Conservation (phyloP, 257 asterid species). For the Lycium ferocissimum region DNA sequence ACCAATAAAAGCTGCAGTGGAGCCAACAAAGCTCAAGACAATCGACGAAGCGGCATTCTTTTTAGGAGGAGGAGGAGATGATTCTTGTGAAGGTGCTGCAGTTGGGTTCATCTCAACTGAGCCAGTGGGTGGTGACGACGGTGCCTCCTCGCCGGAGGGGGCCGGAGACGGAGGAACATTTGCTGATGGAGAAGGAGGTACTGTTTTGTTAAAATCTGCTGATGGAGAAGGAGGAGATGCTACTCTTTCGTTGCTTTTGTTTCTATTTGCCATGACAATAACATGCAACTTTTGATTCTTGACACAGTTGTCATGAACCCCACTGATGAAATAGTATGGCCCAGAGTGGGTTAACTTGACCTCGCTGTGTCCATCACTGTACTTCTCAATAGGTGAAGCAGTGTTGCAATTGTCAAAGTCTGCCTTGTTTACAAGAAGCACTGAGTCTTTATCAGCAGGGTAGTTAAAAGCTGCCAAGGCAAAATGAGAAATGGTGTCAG, state of each 20-base stretch:
- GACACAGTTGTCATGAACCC: constrained; percentile 65
- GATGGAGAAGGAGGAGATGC: constrained; percentile 38
- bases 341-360: constrained; percentile 62
- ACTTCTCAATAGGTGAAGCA: constrained; percentile 50
- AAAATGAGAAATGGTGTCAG: neutral
- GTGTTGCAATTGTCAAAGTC: constrained; percentile 65
- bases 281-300: constrained; percentile 67
- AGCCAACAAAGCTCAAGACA: constrained; percentile 41
- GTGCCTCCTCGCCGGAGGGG: constrained; percentile 42
- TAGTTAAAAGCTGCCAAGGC: constrained; percentile 69
- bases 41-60: constrained; percentile 50
- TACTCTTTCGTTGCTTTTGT: constrained; percentile 41
- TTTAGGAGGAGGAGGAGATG: constrained; percentile 51
- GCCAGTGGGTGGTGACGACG: constrained; percentile 51
- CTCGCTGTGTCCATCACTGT: constrained; percentile 60
- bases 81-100: constrained; percentile 62
- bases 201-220: constrained; percentile 34
- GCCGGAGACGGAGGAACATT: constrained; percentile 52
- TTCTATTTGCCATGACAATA: constrained; percentile 79
- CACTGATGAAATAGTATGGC: constrained; percentile 77
- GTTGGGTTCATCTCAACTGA: constrained; percentile 45
- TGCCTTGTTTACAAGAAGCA: constrained; percentile 64
- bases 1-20: constrained; percentile 53
- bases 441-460: constrained; percentile 61
- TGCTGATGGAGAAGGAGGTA: constrained; percentile 47